Evolutionary conservation across 306 rosid species (phyloP), one percentile per base, ranked within the genome.

Genomic region (Malus sylvestris): DNA sequence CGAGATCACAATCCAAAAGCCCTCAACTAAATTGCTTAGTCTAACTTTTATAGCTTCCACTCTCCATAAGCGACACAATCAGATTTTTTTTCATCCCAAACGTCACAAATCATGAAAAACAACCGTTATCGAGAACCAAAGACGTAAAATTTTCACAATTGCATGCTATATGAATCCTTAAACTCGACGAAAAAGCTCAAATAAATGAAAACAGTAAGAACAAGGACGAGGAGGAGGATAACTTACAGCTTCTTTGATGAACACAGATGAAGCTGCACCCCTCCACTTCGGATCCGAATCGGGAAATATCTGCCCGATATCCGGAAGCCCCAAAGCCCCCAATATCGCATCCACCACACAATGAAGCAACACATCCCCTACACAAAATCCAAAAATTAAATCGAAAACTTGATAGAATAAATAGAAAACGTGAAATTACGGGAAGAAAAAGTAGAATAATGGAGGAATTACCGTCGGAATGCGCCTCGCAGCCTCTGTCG

Each of bases 271-370:
- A 61, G 79, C 80, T 19, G 97, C 91, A 35, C 98, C 98, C 81
- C 91, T 90, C 98, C 99, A 92, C 75, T 93, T 89, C 25, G 99
- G 99, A 84, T 96, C 98, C 6, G 90, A 82, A 85, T 91, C 91
- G 18, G 98, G 98, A 66, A 92, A 96, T 69, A 91, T 93, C 80
- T 96, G 97, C 8, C 97, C 97, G 8, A 96, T 93, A 81, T 92
- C 98, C 72, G 97, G 99, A 78, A 96, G 96, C 67, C 99, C 97
- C 72, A 96, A 78, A 18, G 97, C 99, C 33, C 99, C 97, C 83
- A 91, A 78, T 79, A 96, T 96, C 7, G 94, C 97, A 88, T 96
- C 98, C 10, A 93, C 99, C 77, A 92, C 96, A 64, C 98, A 96
- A 75, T 96, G 99, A 77, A 96, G 96, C 82, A 96, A 82, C 79